Percentiles rank a stretch among this genome's conserved stretches.
These are phyloP conservation scores for Xylaria multiplex DNA, from an alignment of 2,329 filamentous ascomycete genomes.

Conservation along the genomic window DNA sequence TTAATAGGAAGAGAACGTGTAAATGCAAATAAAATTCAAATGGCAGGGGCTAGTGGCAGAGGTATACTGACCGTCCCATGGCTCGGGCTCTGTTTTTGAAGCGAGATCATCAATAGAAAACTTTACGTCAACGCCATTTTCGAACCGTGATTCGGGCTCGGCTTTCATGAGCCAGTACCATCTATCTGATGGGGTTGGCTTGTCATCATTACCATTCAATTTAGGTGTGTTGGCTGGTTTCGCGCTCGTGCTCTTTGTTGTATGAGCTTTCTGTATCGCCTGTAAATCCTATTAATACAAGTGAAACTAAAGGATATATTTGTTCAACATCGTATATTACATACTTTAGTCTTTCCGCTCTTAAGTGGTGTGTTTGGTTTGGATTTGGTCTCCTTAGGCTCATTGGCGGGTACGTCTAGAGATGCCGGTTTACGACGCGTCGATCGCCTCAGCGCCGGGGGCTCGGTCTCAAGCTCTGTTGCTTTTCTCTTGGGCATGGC, in stretches of 20 bases:
- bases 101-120: conserved; percentile 94
- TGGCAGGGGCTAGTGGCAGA: conserved; percentile 3
- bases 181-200: conserved; percentile 34
- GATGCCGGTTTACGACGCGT: conserved; percentile 35
- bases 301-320: not conserved
- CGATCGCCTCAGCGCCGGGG: conserved; percentile 32
- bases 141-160: conserved; percentile 85
- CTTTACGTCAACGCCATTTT: conserved; percentile 87
- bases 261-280: conserved; percentile 6
- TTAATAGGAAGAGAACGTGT: conserved; percentile 40
- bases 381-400: not conserved
- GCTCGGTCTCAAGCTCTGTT: conserved; percentile 23
- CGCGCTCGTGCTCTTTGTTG: conserved; percentile 12
- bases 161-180: conserved; percentile 86
- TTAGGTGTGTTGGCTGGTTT: conserved; percentile 31
- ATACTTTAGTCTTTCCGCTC: conserved; percentile 25
- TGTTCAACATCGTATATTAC: conserved; percentile 2
- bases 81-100: conserved; percentile 77
- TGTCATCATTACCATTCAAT: conserved; percentile 11
- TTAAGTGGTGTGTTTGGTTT: conserved; percentile 5
- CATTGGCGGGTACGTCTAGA: conserved; percentile 11
- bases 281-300: conserved; percentile 19
- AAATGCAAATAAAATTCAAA: conserved; percentile 20
- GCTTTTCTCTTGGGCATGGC: conserved; percentile 38
- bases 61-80: conserved; percentile 81